Conservation (phyloP, 116 monocot species). For the Dioscorea cayenensis region DNA sequence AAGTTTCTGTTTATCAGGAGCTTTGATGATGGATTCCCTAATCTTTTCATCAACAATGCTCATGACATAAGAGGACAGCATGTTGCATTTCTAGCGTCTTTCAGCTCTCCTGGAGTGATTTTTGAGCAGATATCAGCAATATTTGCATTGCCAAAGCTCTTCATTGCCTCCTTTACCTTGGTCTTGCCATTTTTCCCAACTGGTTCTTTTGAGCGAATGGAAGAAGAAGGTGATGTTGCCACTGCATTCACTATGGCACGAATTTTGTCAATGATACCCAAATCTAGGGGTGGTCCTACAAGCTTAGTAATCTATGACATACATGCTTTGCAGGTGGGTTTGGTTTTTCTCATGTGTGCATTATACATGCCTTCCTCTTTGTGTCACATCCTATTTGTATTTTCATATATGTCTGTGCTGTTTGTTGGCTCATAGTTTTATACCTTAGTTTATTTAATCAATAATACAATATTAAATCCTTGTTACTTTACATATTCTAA, state of each 20-base stretch:
- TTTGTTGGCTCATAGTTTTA: too few relatives aligned
- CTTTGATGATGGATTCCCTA: slow-evolving; percentile 95
- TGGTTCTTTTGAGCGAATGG: slow-evolving; percentile 93
- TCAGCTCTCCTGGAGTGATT: slow-evolving; percentile 9
- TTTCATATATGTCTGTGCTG: too few relatives aligned
- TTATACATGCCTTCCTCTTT: too few relatives aligned
- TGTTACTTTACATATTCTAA: too few relatives aligned
- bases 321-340: slow-evolving; percentile 87
- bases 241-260: slow-evolving; percentile 96
- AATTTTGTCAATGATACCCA: slow-evolving; percentile 84
- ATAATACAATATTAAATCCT: too few relatives aligned
- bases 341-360: background rate
- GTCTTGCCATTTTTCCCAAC: slow-evolving; percentile 98
- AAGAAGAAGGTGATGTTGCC: slow-evolving; percentile 83
- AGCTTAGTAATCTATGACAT: slow-evolving; percentile 93
- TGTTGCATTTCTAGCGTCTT: slow-evolving; percentile 91
- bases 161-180: slow-evolving; percentile 86
- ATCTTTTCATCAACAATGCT: slow-evolving; percentile 85
- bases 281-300: slow-evolving; percentile 87
- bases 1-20: slow-evolving; percentile 32
- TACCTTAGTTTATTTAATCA: too few relatives aligned
- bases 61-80: slow-evolving; percentile 87
- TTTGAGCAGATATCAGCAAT: slow-evolving; percentile 93
- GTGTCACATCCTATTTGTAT: too few relatives aligned
- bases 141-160: slow-evolving; percentile 87